Conservation (phyloP, 257 asterid genomes). For the Plectranthus barbatus region DNA sequence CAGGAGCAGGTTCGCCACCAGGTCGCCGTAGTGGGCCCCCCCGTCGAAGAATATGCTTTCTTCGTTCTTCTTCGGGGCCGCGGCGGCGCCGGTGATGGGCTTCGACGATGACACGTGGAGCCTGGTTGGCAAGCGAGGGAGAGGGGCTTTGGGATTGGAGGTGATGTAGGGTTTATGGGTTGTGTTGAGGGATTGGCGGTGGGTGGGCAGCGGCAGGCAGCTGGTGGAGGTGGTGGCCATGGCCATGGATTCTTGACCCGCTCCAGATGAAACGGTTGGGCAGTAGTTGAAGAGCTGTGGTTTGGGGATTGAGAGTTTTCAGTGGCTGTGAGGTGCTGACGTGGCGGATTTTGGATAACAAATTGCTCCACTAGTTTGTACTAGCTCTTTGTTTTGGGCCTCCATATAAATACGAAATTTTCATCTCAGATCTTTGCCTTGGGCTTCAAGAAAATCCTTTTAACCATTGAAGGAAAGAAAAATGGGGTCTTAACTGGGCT, state of each 20-base stretch:
- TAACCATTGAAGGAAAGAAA: no score
- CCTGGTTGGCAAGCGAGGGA: conserved; percentile 38
- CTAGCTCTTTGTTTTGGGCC: background rate
- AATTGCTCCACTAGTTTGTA: no score
- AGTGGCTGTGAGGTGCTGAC: conserved; percentile 21
- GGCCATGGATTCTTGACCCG: conserved; percentile 28
- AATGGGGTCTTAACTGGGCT: no score
- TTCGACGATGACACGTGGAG: conserved; percentile 82
- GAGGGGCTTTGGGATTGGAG: conserved; percentile 16
- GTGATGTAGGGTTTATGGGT: conserved; percentile 21
- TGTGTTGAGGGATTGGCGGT: conserved; percentile 22
- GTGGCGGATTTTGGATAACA: conserved; percentile 35
- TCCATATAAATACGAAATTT: no score
- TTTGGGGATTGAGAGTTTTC: no score
- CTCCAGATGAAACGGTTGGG: conserved; percentile 18
- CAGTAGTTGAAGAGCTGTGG: no score
- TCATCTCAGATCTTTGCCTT: no score
- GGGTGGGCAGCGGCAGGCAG: conserved; percentile 12
- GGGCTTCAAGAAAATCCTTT: no score
- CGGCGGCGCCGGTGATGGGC: conserved; percentile 27
- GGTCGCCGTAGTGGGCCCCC: conserved; percentile 98
- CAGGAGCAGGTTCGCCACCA: conserved; percentile 69
- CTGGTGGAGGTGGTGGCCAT: conserved; percentile 28
- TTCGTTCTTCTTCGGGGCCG: conserved; percentile 40
- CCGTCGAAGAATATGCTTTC: conserved; percentile 86